Evolutionary conservation across 108 stramenopile genomes (phyloP).

Genomic region (Nitzschia putrida): DNA sequence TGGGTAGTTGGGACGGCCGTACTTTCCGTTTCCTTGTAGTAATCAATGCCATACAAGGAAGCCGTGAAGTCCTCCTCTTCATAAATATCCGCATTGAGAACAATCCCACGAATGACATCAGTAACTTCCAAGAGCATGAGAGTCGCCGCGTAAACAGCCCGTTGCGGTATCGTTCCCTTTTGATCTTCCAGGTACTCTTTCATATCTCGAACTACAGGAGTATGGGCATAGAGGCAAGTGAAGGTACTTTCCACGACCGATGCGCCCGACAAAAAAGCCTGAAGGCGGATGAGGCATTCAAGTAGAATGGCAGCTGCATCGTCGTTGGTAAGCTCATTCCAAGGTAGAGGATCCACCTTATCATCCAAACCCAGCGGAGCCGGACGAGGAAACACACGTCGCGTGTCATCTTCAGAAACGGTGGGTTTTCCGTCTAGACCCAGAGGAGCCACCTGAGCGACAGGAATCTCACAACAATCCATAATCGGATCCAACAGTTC

Average conservation of each 20-base stretch:
- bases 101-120: conserved; percentile 63
- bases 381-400: conserved; percentile 46
- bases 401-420: background rate
- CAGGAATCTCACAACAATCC: conserved; percentile 86
- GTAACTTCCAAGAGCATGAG: conserved; percentile 64
- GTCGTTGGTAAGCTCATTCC: conserved; percentile 60
- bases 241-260: conserved; percentile 85
- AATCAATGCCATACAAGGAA: conserved; percentile 34
- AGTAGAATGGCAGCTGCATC: conserved; percentile 37
- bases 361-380: conserved; percentile 45
- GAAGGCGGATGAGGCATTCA: conserved; percentile 52
- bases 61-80: conserved; percentile 92
- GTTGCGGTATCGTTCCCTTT: conserved; percentile 51
- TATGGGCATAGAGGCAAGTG: conserved; percentile 82
- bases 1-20: background rate
- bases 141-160: conserved; percentile 62
- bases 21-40: conserved; percentile 29
- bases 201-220: conserved; percentile 71
- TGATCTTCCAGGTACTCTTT: conserved; percentile 22
- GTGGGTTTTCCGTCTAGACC: background rate
- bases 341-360: conserved; percentile 48
- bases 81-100: conserved; percentile 89
- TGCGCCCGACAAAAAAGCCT: conserved; percentile 66
- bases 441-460: conserved; percentile 19
- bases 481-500: conserved; percentile 89